Conservation (phyloP, 1,284 basidiomycete genomes). For the Erythrobasidium hasegawianum region DNA sequence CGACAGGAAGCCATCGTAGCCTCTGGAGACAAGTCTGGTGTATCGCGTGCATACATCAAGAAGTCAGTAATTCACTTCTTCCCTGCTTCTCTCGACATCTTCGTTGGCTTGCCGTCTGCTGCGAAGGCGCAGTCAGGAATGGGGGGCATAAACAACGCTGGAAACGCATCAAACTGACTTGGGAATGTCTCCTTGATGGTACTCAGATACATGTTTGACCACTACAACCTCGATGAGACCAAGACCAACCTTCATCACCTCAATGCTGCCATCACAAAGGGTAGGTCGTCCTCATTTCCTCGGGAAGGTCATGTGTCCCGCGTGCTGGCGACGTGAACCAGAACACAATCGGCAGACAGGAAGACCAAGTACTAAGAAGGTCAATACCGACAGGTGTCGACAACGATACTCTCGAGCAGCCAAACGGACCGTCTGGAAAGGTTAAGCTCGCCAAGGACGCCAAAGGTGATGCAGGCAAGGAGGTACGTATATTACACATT, state of each 20-base stretch:
- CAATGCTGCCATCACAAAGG: conserved; percentile 26
- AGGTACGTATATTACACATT: conserved; percentile 9
- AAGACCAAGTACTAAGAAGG: background rate
- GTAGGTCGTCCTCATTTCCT: background rate
- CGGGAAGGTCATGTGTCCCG: background rate
- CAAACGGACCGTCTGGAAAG: conserved; percentile 28
- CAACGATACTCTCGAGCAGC: conserved; percentile 23
- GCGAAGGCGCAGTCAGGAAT: background rate
- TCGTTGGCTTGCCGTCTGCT: background rate
- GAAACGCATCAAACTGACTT: background rate
- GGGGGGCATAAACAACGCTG: background rate
- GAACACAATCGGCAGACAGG: background rate
- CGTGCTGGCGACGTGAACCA: background rate
- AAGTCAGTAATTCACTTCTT: conserved; percentile 15
- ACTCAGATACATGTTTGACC: conserved; percentile 24
- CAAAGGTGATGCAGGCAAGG: conserved; percentile 25
- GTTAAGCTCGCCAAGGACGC: conserved; percentile 28
- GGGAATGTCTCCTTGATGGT: background rate
- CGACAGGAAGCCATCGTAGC: conserved; percentile 33
- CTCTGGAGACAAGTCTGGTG: conserved; percentile 18
- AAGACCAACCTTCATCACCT: conserved; percentile 17
- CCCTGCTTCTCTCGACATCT: background rate
- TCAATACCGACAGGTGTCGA: conserved; percentile 19
- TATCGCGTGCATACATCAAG: conserved; percentile 31
- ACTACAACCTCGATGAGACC: conserved; percentile 31